Base-by-base conservation (phyloP, 2,329 filamentous ascomycete species). In the Aspergillus jensenii region DNA sequence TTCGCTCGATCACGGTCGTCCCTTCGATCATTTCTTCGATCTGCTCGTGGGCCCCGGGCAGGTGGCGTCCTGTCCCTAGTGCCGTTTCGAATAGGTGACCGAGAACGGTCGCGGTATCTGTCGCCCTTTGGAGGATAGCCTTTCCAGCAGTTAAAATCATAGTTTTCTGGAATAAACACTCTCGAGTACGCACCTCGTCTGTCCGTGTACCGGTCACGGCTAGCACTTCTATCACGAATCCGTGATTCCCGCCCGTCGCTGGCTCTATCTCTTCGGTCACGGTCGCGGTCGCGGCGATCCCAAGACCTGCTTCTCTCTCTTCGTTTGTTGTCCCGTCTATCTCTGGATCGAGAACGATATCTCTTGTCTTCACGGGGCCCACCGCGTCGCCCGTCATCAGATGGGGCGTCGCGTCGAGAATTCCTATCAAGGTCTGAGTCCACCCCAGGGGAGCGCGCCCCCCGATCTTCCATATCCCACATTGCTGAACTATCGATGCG, bases 401-500 rank as follows among this genome's bases (percentile, higher is more conserved):
- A 60, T 23, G 59, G 72, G 68, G 27, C 71, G 67, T 66, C 78
- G 71, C 66, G 71, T 57, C 68, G 68, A 58, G 67, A 74, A 58
- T 59, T 77, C 69, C 58, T 79, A 69, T 70, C 76, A 49, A 56
- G 54, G 9, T 67, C 68, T 54, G 66, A 62, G 21, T 67, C 70
- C 55, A 64, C 56, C 33, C 70, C 74, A 41, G 65, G 61, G 8
- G 65, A 65, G 37, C 65, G 67, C 27, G 66, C 62, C 27, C 62
- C 65, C 19, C 65, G 69, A 41, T 76, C 72, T 52, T 74, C 72
- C 56, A 71, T 68, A 61, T 89, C 86, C 83, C 84, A 85, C 81
- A 85, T 85, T 52, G 83, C 79, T 51, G 81, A 82, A 71, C 82
- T 85, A 64, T 88, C 85, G n/a, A 78, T 78, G 48, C 78, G 74